Conservation (phyloP, 169 alveolate species). For the Cyclospora cayetanensis region DNA sequence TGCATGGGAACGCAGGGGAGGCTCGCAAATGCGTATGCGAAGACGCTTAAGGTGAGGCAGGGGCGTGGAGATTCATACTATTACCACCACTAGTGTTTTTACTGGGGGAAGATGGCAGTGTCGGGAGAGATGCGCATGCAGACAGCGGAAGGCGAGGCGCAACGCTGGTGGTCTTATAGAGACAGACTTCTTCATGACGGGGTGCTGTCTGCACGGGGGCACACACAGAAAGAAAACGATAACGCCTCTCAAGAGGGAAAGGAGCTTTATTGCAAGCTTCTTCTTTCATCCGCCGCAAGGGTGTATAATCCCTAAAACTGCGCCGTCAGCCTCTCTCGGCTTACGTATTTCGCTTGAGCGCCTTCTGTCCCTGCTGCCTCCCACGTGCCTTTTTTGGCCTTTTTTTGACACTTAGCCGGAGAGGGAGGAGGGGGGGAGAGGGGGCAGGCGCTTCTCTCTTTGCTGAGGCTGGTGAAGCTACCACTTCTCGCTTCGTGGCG, state of each 20-base stretch:
- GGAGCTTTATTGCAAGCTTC: not conserved
- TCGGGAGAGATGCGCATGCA: not conserved
- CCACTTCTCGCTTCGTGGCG: not conserved
- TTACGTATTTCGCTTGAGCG: too few relatives aligned
- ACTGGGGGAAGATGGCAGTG: not conserved
- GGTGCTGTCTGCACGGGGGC: too few relatives aligned
- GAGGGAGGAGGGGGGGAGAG: too few relatives aligned
- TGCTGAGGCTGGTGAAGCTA: not conserved
- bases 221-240: too few relatives aligned
- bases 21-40: slow-evolving; percentile 33
- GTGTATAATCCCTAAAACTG: too few relatives aligned
- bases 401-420: too few relatives aligned
- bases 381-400: not conserved
- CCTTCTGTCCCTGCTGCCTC: not conserved
- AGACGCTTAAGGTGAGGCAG: slow-evolving; percentile 53
- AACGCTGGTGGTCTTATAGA: too few relatives aligned
- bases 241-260: not conserved
- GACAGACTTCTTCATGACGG: too few relatives aligned
- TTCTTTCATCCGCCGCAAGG: too few relatives aligned
- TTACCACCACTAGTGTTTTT: slow-evolving; percentile 73
- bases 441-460: not conserved
- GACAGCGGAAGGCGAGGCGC: not conserved
- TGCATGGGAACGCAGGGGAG: slow-evolving; percentile 61
- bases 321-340: too few relatives aligned
- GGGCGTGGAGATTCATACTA: slow-evolving; percentile 68